phyloP scores from a whole-genome alignment of 257 asterid genomes.

The Gynochthodes officinalis region DNA sequence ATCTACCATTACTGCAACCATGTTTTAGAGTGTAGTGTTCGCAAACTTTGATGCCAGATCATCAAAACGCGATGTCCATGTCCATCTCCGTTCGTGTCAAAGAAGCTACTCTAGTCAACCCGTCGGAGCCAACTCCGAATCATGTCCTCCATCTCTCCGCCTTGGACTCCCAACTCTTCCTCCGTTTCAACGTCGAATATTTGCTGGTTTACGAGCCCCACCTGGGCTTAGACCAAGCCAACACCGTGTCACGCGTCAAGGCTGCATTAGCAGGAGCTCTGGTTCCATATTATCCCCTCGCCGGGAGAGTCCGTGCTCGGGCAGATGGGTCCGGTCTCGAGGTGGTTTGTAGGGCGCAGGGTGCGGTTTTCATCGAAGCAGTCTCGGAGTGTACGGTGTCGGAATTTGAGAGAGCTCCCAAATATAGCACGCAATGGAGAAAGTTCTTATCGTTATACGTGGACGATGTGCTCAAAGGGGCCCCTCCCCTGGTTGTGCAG shows the following conservation, averaged over 20 bases:
- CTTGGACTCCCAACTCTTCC: constrained; percentile 65
- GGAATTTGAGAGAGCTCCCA: constrained; percentile 43
- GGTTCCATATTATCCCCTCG: constrained; percentile 66
- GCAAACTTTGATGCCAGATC: neutral
- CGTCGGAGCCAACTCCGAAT: constrained; percentile 56
- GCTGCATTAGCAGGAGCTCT: constrained; percentile 45
- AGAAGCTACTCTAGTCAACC: constrained; percentile 45
- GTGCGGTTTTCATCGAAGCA: constrained; percentile 54
- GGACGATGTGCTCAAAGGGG: constrained; percentile 52
- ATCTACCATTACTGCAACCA: neutral
- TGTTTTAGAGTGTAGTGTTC: neutral
- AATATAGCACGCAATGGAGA: constrained; percentile 38
- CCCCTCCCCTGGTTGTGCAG: constrained; percentile 64
- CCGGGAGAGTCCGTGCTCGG: constrained; percentile 56
- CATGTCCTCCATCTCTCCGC: constrained; percentile 61
- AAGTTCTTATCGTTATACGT: constrained; percentile 43
- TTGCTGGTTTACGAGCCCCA: constrained; percentile 45
- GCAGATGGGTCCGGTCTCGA: constrained; percentile 55
- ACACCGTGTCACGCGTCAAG: constrained; percentile 33
- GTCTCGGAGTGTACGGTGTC: constrained; percentile 27
- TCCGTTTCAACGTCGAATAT: constrained; percentile 62
- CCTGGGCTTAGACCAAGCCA: constrained; percentile 23
- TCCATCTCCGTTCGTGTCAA: constrained; percentile 41
- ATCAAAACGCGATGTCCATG: constrained; percentile 20
- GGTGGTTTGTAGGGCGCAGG: constrained; percentile 59